Base-by-base conservation (phyloP, 176 grass and related monocot genomes). In the Oryza australiensis region DNA sequence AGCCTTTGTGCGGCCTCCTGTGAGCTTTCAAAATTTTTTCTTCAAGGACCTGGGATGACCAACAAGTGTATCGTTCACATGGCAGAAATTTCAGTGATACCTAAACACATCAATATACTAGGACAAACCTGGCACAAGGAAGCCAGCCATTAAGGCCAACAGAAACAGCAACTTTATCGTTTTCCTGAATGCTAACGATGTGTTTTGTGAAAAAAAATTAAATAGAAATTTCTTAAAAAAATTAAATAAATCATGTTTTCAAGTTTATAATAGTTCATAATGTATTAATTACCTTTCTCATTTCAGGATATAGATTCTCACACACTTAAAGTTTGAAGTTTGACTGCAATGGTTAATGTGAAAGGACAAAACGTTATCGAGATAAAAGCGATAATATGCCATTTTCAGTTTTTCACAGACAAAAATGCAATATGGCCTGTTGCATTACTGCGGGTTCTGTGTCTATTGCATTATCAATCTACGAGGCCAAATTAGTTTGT, bases 91-190 rank as follows among this genome's bases (percentile, higher is more conserved):
- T 29, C 46, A 46, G 12, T 41, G 24, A 40, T 75, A 49, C 24
- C 80, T 73, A 72, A 45, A 80, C 34, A 72, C 29, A 70, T 63
- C 5, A 26, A 70, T 51, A 80, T 69, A 68, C 32, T 30, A 62
- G 68, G 26, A 69, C 84, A 89, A 80, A 99, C 96, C 91, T 88
- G 51, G 93, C 82, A 89, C 84, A 92, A 62, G 96, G 93, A 82
- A 95, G 93, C 96, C 96, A 99, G 32, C 96, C 96, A 83, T 93
- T 99, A 60, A 99, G 89, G 72, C 89, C 90, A 35, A 35, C 34
- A 7, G 34, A 35, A 35, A 35, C 5, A 35, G 34, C 34, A 35
- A 35, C 5, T 35, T 35, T 35, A 35, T 35, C 34, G 34, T 35
- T 35, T 35, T 35, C 34, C 5, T 7, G 5, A 35, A 35, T 35